Percentiles rank a stretch among this genome's conserved stretches.
Conservation (phyloP, 192 early-diverging fungal species). For the Coemansia sp. region DNA sequence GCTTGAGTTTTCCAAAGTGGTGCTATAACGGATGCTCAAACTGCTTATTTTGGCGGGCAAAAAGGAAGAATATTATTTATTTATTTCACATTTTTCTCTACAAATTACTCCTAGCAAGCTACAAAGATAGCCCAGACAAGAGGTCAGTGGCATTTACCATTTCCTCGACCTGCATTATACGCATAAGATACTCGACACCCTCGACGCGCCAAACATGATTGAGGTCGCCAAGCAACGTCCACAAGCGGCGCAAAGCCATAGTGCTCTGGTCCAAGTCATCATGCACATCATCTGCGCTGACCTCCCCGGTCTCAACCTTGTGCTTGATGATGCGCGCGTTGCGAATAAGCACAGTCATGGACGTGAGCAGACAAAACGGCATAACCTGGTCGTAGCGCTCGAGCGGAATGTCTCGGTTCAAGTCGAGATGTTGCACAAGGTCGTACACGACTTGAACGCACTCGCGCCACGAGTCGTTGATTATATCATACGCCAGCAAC, state of each 20-base stretch:
- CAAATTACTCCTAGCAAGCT: neutral
- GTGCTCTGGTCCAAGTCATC: slow-evolving; percentile 13
- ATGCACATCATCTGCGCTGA: neutral
- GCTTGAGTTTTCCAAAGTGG: too few relatives aligned
- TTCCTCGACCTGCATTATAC: slow-evolving; percentile 44
- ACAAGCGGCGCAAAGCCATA: slow-evolving; percentile 18
- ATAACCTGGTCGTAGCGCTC: slow-evolving; percentile 45
- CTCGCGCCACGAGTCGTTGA: slow-evolving; percentile 35
- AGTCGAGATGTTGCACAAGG: slow-evolving; percentile 18
- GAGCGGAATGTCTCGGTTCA: slow-evolving; percentile 30
- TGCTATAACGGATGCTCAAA: too few relatives aligned
- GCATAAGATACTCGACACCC: slow-evolving; percentile 34
- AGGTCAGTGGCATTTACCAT: slow-evolving; percentile 41
- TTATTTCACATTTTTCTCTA: neutral
- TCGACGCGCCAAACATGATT: slow-evolving; percentile 27
- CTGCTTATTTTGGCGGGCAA: too few relatives aligned
- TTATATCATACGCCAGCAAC: slow-evolving; percentile 36
- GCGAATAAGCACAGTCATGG: slow-evolving; percentile 35
- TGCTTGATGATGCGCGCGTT: slow-evolving; percentile 27
- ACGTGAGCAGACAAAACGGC: slow-evolving; percentile 32
- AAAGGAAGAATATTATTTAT: too few relatives aligned
- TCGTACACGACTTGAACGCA: slow-evolving; percentile 33
- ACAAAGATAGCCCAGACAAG: slow-evolving; percentile 27
- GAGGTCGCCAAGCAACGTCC: slow-evolving; percentile 34
- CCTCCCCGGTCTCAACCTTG: slow-evolving; percentile 8